These are phyloP conservation scores for Ramaria rubella DNA, from an alignment of 768 basidiomycete species.

Conservation along the genomic window DNA sequence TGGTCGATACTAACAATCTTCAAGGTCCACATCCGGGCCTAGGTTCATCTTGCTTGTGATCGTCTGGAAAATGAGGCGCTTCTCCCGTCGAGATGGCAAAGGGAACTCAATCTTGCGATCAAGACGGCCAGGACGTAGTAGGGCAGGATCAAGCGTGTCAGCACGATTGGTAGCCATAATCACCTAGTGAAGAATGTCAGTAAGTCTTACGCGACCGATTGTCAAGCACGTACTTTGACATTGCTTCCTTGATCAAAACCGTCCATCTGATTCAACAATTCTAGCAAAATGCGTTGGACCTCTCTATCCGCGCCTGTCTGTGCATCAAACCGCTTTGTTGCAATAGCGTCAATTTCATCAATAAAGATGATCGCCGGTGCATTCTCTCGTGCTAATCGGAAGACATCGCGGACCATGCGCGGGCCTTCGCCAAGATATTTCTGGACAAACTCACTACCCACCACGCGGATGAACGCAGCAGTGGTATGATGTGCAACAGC, in stretches of 20 bases:
- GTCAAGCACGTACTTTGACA: constrained; percentile 68
- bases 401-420: constrained; percentile 99
- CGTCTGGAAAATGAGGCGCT: constrained; percentile 96
- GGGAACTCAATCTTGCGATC: constrained; percentile 99
- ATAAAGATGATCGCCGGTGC: constrained; percentile 98
- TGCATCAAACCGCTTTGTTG: constrained; percentile 98
- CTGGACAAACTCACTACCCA: constrained; percentile 98
- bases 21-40: constrained; percentile 93
- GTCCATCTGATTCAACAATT: constrained; percentile 98
- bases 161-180: constrained; percentile 99
- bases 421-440: constrained; percentile 99
- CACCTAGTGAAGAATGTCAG: constrained; percentile 48
- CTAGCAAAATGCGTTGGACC: constrained; percentile 95
- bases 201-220: constrained; percentile 1
- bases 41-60: constrained; percentile 97
- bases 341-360: constrained; percentile 97
- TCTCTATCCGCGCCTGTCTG: constrained; percentile 99
- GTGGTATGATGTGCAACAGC: constrained; percentile 99
- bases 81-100: constrained; percentile 86
- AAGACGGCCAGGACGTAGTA: constrained; percentile 94
- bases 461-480: constrained; percentile 95
- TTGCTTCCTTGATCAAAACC: constrained; percentile 99
- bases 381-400: constrained; percentile 95
- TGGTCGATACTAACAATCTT: constrained; percentile 64
- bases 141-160: constrained; percentile 94